Conservation (phyloP, 2,329 filamentous ascomycete genomes). For the Raffaelea deltoideospora region DNA sequence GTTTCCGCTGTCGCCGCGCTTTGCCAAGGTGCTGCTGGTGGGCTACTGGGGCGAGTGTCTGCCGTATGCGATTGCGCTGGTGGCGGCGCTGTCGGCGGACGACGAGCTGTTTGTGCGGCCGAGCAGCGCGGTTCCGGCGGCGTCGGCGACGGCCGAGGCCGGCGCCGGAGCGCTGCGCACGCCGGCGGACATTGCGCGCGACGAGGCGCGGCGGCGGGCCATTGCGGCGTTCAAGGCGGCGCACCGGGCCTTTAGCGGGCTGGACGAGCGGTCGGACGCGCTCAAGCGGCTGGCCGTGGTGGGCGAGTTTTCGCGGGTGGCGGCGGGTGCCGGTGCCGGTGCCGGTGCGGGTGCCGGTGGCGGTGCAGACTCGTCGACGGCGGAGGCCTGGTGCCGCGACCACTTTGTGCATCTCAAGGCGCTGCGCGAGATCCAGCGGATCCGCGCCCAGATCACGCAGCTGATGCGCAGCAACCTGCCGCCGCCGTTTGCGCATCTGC, state of each 20-base stretch:
- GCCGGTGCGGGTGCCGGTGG: no score
- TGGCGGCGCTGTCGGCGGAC: slow-evolving; percentile 74
- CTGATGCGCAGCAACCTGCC: slow-evolving; percentile 65
- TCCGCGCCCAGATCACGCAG: slow-evolving; percentile 68
- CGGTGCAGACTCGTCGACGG: no score
- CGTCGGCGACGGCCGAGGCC: slow-evolving; percentile 17
- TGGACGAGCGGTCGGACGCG: slow-evolving; percentile 74
- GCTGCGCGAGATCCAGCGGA: slow-evolving; percentile 70
- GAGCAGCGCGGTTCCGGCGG: slow-evolving; percentile 53
- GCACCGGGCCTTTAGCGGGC: slow-evolving; percentile 62
- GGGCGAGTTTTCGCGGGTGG: slow-evolving; percentile 69
- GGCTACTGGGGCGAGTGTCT: slow-evolving; percentile 72
- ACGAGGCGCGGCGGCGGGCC: slow-evolving; percentile 52
- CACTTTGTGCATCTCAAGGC: slow-evolving; percentile 82
- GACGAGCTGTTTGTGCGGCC: slow-evolving; percentile 79
- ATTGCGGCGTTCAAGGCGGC: slow-evolving; percentile 50
- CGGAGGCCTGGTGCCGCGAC: slow-evolving; percentile 59
- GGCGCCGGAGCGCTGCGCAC: slow-evolving; percentile 30
- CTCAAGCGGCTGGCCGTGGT: slow-evolving; percentile 83
- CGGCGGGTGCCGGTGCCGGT: no score
- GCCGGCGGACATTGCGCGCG: slow-evolving; percentile 54
- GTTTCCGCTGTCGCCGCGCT: slow-evolving; percentile 82
- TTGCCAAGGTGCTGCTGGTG: slow-evolving; percentile 80
- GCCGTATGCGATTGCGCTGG: slow-evolving; percentile 73
- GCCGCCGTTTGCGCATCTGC: slow-evolving; percentile 40